These are phyloP conservation scores for Diaporthe citri DNA, from an alignment of 2,329 filamentous ascomycete genomes.

Conservation along the genomic window DNA sequence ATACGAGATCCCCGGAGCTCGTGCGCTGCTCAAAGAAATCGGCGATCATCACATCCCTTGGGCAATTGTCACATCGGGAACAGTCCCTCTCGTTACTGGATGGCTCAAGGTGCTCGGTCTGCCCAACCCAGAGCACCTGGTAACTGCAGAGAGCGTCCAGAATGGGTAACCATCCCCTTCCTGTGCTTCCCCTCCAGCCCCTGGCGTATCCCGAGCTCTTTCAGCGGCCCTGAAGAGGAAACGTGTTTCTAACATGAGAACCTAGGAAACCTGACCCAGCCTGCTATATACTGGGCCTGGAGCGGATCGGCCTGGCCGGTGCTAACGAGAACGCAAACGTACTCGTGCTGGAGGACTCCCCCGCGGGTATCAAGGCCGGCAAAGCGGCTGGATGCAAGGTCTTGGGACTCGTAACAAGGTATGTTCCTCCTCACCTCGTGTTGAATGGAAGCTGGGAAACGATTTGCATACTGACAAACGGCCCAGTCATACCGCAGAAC, in stretches of 20 bases:
- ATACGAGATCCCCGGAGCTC: conserved; percentile 86
- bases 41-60: conserved; percentile 75
- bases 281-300: conserved; percentile 78
- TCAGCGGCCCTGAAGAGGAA: not conserved
- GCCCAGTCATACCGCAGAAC: conserved; percentile 79
- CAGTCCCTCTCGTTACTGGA: conserved; percentile 74
- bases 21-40: conserved; percentile 76
- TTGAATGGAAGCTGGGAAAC: not conserved
- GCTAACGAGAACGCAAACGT: conserved; percentile 59
- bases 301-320: conserved; percentile 67
- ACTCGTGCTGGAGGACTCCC: conserved; percentile 90
- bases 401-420: conserved; percentile 78
- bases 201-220: not conserved
- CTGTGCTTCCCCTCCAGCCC: not conserved
- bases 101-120: conserved; percentile 79
- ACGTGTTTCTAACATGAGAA: not conserved
- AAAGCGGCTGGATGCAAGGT: conserved; percentile 90
- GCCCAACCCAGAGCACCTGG: conserved; percentile 73
- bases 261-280: conserved; percentile 79
- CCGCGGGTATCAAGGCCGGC: conserved; percentile 84
- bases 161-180: conserved; percentile 54
- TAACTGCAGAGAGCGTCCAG: conserved; percentile 81
- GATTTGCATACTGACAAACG: conserved; percentile 5
- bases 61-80: conserved; percentile 89
- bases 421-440: not conserved